Percentiles rank a stretch among this genome's conserved stretches.
Conservation (phyloP, 768 basidiomycete genomes). For the Tulasnella calospora region DNA sequence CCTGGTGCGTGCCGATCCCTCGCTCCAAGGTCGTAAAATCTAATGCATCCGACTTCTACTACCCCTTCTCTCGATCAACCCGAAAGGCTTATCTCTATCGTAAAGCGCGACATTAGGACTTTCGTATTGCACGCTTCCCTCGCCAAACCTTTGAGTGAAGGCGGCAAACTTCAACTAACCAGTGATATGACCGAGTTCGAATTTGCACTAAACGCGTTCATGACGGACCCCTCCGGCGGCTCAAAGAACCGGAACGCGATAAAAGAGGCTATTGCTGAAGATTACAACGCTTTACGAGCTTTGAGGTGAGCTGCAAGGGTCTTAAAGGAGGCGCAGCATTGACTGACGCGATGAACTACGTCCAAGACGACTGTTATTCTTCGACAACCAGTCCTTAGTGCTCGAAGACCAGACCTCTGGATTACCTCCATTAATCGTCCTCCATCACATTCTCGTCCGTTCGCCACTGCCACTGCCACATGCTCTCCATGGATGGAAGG, state of each 20-base stretch:
- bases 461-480: constrained; percentile 85
- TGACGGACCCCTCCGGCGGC: constrained; percentile 36
- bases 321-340: not conserved
- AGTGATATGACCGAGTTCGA: constrained; percentile 97
- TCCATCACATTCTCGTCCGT: constrained; percentile 89
- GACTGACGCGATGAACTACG: not conserved
- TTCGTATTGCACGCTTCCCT: constrained; percentile 95
- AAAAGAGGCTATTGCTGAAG: constrained; percentile 72
- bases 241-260: constrained; percentile 28
- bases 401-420: constrained; percentile 63
- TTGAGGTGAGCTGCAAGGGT: constrained; percentile 58
- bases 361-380: constrained; percentile 77
- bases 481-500: constrained; percentile 86
- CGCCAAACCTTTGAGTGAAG: constrained; percentile 83
- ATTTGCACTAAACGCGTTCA: constrained; percentile 80
- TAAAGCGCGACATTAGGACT: constrained; percentile 71
- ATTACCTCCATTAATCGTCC: constrained; percentile 78
- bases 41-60: not conserved
- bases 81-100: constrained; percentile 58
- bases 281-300: constrained; percentile 78
- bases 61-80: not conserved
- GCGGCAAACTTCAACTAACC: constrained; percentile 88
- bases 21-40: not conserved
- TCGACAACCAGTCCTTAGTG: constrained; percentile 69
- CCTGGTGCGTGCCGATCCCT: constrained; percentile 54